Conservation (phyloP, 148 eudicot species). For the Spergularia marina region DNA sequence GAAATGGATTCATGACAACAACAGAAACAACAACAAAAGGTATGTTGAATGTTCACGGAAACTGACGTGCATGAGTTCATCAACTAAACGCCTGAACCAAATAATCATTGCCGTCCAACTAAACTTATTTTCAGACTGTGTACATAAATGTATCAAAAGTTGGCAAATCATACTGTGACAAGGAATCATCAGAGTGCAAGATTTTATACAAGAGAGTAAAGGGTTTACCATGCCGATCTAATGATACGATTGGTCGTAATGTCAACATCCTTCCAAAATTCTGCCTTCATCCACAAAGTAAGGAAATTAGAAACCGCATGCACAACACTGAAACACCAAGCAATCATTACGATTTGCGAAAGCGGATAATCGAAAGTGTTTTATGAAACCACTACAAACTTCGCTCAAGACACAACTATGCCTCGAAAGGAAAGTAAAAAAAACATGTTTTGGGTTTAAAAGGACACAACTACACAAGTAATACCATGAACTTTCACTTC, state of each 20-base stretch:
- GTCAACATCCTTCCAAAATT: slow-evolving; percentile 41
- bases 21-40: too few relatives aligned
- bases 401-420: background rate
- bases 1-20: too few relatives aligned
- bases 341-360: too few relatives aligned
- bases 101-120: too few relatives aligned
- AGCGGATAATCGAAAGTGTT: background rate
- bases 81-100: too few relatives aligned
- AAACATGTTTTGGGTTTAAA: background rate
- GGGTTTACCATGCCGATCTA: slow-evolving; percentile 40
- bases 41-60: too few relatives aligned
- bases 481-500: background rate
- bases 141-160: background rate
- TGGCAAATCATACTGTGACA: background rate
- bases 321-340: background rate
- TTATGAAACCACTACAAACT: background rate
- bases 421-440: background rate
- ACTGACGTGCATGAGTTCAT: too few relatives aligned
- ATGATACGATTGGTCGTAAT: slow-evolving; percentile 29
- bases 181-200: background rate
- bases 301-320: slow-evolving; percentile 23
- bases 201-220: slow-evolving; percentile 3
- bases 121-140: too few relatives aligned
- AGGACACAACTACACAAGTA: background rate
- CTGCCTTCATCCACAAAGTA: slow-evolving; percentile 47